Percentiles rank a stretch among this genome's conserved stretches.
Conservation (phyloP, 1,284 basidiomycete genomes). For the Ceratobasidium sp. region DNA sequence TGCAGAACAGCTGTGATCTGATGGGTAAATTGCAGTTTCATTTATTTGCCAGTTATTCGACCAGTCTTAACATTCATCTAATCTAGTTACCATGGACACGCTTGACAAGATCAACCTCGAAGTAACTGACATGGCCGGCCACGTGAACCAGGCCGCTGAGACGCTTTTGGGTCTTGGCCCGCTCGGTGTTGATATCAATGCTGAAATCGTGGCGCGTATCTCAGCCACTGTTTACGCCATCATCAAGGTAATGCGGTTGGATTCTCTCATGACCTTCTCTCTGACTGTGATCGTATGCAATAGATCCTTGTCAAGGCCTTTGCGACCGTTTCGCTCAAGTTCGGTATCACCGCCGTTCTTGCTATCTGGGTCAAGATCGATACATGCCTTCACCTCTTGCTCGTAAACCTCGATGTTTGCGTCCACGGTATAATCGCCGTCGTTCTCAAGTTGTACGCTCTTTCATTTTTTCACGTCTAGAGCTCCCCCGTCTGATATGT, state of each 20-base stretch:
- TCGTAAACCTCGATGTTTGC: slow-evolving; percentile 10
- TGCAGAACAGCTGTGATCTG: background rate
- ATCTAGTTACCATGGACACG: no score
- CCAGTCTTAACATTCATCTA: background rate
- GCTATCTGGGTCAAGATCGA: slow-evolving; percentile 1
- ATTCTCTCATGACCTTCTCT: background rate
- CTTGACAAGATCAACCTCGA: no score
- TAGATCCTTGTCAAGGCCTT: slow-evolving; percentile 13
- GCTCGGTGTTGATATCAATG: background rate
- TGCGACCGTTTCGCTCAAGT: background rate
- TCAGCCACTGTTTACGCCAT: background rate
- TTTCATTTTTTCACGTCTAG: no score
- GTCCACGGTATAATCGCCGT: background rate
- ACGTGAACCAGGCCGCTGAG: no score
- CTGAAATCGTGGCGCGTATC: background rate
- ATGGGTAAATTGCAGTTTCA: background rate
- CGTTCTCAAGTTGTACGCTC: slow-evolving; percentile 4
- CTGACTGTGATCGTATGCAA: background rate
- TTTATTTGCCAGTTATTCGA: background rate
- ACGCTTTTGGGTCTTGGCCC: background rate
- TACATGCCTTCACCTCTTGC: background rate
- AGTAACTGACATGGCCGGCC: background rate
- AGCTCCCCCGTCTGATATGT: no score
- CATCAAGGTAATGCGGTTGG: background rate
- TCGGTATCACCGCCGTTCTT: slow-evolving; percentile 5